phyloP scores from a whole-genome alignment of 441 rosid genomes.

The Melastoma candidum region DNA sequence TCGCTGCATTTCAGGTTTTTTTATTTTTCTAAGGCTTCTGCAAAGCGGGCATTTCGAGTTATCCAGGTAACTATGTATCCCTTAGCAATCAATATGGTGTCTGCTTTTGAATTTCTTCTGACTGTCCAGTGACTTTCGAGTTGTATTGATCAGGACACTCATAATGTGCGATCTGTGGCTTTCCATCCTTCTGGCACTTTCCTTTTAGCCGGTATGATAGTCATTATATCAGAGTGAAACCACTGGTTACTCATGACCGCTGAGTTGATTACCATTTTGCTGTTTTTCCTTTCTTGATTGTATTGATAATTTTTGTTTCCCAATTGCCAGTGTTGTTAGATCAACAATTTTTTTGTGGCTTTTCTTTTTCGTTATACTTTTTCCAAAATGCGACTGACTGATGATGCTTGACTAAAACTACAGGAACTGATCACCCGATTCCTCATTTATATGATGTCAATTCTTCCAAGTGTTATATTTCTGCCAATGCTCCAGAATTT shows the following conservation, averaged over 20 bases:
- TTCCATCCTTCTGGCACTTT: constrained; percentile 84
- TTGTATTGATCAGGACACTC: constrained; percentile 55
- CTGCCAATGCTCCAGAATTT: constrained; percentile 49
- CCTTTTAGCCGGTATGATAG: constrained; percentile 54
- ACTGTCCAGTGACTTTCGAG: constrained; percentile 7
- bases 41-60: constrained; percentile 79
- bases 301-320: no score
- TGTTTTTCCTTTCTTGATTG: no score
- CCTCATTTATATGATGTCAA: constrained; percentile 79
- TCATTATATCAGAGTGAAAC: no score
- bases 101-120: constrained; percentile 13
- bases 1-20: constrained; percentile 44
- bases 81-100: constrained; percentile 3
- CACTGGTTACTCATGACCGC: no score
- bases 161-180: constrained; percentile 67
- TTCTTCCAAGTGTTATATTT: constrained; percentile 67
- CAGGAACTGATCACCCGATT: constrained; percentile 52
- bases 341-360: no score
- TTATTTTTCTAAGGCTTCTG: constrained; percentile 73
- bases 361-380: no score
- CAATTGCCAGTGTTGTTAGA: no score
- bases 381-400: no score
- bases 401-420: no score
- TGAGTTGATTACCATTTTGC: no score
- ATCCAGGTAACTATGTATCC: constrained; percentile 49